These are phyloP conservation scores for Fusarium graminum DNA, from an alignment of 2,329 filamentous ascomycete genomes.

Conservation along the genomic window DNA sequence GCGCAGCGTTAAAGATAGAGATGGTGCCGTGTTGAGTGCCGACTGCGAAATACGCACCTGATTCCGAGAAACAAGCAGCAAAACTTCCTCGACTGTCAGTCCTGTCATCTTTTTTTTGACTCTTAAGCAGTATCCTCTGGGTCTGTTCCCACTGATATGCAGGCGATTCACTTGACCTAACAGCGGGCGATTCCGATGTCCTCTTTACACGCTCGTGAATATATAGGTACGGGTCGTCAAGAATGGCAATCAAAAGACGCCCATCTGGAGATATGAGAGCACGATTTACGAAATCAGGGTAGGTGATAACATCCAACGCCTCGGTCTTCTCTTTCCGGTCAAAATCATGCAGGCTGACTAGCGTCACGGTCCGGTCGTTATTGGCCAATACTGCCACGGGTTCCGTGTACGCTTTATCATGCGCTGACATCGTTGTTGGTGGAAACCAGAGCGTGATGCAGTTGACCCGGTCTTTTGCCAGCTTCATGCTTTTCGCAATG, in stretches of 20 bases:
- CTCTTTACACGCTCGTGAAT: slow-evolving; percentile 74
- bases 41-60: slow-evolving; percentile 77
- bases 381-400: slow-evolving; percentile 83
- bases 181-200: slow-evolving; percentile 47
- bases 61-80: slow-evolving; percentile 81
- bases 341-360: slow-evolving; percentile 81
- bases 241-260: slow-evolving; percentile 81
- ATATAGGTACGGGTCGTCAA: slow-evolving; percentile 88
- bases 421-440: slow-evolving; percentile 50
- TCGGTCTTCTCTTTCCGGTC: slow-evolving; percentile 60
- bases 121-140: slow-evolving; percentile 68
- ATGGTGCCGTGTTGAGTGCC: slow-evolving; percentile 86
- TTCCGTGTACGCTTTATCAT: slow-evolving; percentile 59
- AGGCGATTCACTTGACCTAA: slow-evolving; percentile 45
- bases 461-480: slow-evolving; percentile 73
- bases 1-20: slow-evolving; percentile 75
- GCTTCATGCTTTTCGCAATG: slow-evolving; percentile 64
- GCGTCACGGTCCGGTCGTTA: slow-evolving; percentile 89
- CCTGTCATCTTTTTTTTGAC: slow-evolving; percentile 67
- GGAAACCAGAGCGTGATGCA: slow-evolving; percentile 75
- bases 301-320: slow-evolving; percentile 76
- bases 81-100: slow-evolving; percentile 77
- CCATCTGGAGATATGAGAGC: slow-evolving; percentile 94
- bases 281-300: slow-evolving; percentile 91
- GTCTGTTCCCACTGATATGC: slow-evolving; percentile 65